Conservation (phyloP, 169 alveolate genomes). For the Amoebophrya sp. region DNA sequence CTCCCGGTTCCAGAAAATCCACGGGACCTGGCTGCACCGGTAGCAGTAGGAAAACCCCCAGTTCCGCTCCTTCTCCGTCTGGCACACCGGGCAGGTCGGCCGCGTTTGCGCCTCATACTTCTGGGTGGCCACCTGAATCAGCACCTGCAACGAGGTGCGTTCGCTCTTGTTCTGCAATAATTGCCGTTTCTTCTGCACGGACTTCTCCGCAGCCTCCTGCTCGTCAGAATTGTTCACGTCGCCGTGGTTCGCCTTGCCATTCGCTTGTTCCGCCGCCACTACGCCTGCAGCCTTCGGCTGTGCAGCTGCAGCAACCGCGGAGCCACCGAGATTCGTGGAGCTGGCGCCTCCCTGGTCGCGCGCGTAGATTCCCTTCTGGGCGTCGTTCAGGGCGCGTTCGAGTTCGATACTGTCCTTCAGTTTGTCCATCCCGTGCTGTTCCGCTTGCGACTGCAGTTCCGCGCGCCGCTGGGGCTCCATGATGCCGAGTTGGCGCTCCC, state of each 20-base stretch:
- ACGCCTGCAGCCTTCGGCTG: no score
- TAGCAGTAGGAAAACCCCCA: neutral
- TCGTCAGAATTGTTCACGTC: no score
- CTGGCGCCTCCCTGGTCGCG: no score
- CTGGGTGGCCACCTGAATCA: neutral
- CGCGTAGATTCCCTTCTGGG: neutral
- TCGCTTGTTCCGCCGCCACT: no score
- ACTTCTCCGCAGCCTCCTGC: no score
- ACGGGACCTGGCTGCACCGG: neutral
- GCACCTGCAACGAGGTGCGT: neutral
- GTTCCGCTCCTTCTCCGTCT: neutral
- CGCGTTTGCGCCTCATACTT: neutral
- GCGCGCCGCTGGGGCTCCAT: neutral
- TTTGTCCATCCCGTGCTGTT: neutral
- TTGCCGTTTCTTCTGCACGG: no score
- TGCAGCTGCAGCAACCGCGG: no score
- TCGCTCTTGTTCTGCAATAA: no score
- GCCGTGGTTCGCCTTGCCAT: no score
- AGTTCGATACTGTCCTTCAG: neutral
- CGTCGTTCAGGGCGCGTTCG: neutral
- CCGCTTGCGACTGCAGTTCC: neutral
- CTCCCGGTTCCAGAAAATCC: neutral
- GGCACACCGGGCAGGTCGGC: neutral
- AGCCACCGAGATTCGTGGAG: no score
- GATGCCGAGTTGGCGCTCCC: neutral